Evolutionary conservation across 2,329 filamentous ascomycete species (phyloP).

Genomic region (Aspergillus terreus): DNA sequence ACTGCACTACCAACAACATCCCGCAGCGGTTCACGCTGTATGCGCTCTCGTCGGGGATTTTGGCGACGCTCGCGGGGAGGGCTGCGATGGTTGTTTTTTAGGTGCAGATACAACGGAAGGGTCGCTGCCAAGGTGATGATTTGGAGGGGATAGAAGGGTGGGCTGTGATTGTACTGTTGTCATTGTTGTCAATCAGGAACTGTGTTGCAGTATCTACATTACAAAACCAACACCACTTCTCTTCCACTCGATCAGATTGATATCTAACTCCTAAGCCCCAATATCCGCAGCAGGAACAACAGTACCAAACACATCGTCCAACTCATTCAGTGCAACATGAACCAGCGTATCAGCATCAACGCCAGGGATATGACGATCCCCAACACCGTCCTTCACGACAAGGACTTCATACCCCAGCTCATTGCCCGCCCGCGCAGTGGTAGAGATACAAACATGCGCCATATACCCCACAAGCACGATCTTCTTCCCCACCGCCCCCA

Average conservation of each 20-base stretch:
- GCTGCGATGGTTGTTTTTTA: conserved; percentile 10
- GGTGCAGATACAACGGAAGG: too few species aligned
- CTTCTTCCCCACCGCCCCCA: conserved; percentile 50
- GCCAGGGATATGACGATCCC: conserved; percentile 64
- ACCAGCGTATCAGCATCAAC: conserved; percentile 49
- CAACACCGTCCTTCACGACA: conserved; percentile 59
- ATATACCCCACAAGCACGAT: conserved; percentile 49
- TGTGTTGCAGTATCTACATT: not conserved
- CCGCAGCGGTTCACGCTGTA: conserved; percentile 35
- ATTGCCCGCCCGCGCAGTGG: conserved; percentile 58
- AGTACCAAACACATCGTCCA: conserved; percentile 62
- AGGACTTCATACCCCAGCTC: conserved; percentile 63
- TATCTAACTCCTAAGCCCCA: not conserved
- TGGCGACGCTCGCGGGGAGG: conserved; percentile 29
- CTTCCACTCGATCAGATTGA: conserved; percentile 10
- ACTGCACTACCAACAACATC: conserved; percentile 36
- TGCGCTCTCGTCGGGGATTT: conserved; percentile 23
- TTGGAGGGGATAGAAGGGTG: too few species aligned
- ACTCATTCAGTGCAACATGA: conserved; percentile 53
- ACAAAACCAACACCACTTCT: conserved; percentile 5
- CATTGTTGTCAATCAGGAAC: too few species aligned
- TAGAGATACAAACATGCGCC: conserved; percentile 61
- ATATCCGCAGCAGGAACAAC: conserved; percentile 52
- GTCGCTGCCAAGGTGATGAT: too few species aligned
- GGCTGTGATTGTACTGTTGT: too few species aligned